Percentiles rank a stretch among this genome's conserved stretches.
Evolutionary conservation across 306 rosid genomes (phyloP).

Genomic region (Medicago ruthenica): DNA sequence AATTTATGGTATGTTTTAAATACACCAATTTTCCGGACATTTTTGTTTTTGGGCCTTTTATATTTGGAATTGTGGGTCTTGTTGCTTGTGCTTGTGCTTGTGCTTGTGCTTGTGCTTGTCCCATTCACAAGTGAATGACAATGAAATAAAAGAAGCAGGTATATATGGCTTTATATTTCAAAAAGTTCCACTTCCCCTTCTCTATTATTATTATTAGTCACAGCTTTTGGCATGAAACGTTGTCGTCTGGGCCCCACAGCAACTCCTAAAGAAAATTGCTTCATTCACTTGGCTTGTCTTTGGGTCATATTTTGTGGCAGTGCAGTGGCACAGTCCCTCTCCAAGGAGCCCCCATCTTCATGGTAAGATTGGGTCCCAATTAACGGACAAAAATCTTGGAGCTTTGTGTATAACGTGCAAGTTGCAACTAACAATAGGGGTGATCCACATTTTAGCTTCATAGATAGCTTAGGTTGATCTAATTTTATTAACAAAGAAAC

Average conservation of each 20-base stretch:
- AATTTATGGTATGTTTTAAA: too few species aligned
- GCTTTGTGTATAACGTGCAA: conserved; percentile 5
- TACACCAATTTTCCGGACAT: too few species aligned
- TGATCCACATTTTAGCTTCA: conserved; percentile 33
- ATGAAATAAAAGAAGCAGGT: neutral
- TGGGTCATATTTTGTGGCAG: neutral
- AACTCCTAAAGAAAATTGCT: neutral
- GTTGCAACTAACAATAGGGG: neutral
- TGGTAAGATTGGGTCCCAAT: conserved; percentile 36
- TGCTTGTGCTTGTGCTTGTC: too few species aligned
- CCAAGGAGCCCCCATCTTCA: neutral
- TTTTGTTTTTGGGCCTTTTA: too few species aligned
- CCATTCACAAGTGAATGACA: too few species aligned
- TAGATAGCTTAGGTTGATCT: neutral
- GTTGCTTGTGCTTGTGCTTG: too few species aligned
- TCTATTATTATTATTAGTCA: neutral
- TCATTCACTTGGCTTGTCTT: neutral
- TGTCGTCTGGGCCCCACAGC: conserved; percentile 30
- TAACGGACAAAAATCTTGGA: conserved; percentile 43
- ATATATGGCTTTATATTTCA: neutral
- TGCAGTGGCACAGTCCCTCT: neutral
- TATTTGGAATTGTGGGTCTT: too few species aligned
- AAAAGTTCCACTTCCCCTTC: neutral
- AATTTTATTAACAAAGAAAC: neutral
- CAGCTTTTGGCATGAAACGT: conserved; percentile 28